These are phyloP conservation scores for Brassica cretica DNA, from an alignment of 345 rosid species.

Conservation along the genomic window DNA sequence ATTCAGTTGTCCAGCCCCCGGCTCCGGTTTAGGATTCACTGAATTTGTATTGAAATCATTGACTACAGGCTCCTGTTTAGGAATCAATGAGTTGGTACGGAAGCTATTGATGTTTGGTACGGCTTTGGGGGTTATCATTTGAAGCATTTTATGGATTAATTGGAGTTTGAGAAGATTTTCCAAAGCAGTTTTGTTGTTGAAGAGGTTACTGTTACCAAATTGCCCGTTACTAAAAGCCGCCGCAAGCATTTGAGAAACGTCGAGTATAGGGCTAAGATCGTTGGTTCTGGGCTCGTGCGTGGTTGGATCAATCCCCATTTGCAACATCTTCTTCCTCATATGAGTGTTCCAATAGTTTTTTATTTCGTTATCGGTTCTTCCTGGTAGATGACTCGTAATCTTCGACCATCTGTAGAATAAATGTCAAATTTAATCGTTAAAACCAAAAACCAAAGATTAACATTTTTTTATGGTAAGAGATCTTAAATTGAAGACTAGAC, in stretches of 20 bases:
- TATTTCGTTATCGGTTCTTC: constrained; percentile 85
- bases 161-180: constrained; percentile 63
- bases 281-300: constrained; percentile 74
- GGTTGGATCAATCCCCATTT: constrained; percentile 77
- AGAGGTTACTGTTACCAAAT: constrained; percentile 26
- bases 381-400: constrained; percentile 77
- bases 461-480: neutral
- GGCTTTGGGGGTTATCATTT: constrained; percentile 42
- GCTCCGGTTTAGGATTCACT: constrained; percentile 30
- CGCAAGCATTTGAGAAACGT: constrained; percentile 49
- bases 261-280: constrained; percentile 47
- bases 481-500: neutral
- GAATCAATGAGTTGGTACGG: neutral
- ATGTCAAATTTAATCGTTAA: neutral
- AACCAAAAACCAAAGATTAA: constrained; percentile 1
- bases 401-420: constrained; percentile 68
- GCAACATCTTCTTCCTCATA: constrained; percentile 72
- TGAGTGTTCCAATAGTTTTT: constrained; percentile 91
- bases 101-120: constrained; percentile 30
- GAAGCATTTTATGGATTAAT: constrained; percentile 50
- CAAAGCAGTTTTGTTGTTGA: constrained; percentile 38
- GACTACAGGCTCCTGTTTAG: constrained; percentile 29
- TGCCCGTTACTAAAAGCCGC: constrained; percentile 25
- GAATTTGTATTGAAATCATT: constrained; percentile 19
- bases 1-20: constrained; percentile 9